Evolutionary conservation across 805 yeast species (phyloP).

Genomic region (Dipodascus geniculatus): DNA sequence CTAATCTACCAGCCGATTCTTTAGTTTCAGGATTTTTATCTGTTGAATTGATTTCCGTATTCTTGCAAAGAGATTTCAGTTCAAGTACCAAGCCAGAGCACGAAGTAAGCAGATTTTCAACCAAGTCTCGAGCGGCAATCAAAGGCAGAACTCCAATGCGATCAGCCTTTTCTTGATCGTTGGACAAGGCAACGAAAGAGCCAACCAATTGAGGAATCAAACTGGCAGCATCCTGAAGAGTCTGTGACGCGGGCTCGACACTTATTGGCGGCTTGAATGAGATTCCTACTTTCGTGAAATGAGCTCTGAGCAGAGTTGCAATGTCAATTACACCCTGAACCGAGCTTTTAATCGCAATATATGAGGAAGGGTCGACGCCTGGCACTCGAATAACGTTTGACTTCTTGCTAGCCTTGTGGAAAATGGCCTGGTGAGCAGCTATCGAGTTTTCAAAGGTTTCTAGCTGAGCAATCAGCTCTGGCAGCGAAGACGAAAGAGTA

Average conservation of each 20-base stretch:
- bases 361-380: not conserved
- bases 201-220: conserved; percentile 36
- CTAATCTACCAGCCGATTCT: conserved; percentile 32
- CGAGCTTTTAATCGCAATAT: conserved; percentile 29
- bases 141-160: conserved; percentile 16
- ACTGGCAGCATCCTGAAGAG: conserved; percentile 36
- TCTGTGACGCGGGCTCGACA: conserved; percentile 36
- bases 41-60: conserved; percentile 18
- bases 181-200: conserved; percentile 32
- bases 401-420: not conserved
- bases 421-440: not conserved
- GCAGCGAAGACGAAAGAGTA: not conserved
- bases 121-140: conserved; percentile 11
- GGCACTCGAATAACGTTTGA: not conserved
- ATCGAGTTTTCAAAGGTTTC: not conserved
- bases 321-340: conserved; percentile 49
- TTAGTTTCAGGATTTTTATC: not conserved
- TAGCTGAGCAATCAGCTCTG: not conserved
- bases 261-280: conserved; percentile 51
- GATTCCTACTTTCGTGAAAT: conserved; percentile 65
- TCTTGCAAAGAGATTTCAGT: conserved; percentile 8
- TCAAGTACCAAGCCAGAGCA: conserved; percentile 12
- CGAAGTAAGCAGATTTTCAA: conserved; percentile 18
- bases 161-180: conserved; percentile 18
- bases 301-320: conserved; percentile 52